These are phyloP conservation scores for Talaromyces trachyspermus DNA, from an alignment of 495 filamentous ascomycete genomes.

Conservation along the genomic window DNA sequence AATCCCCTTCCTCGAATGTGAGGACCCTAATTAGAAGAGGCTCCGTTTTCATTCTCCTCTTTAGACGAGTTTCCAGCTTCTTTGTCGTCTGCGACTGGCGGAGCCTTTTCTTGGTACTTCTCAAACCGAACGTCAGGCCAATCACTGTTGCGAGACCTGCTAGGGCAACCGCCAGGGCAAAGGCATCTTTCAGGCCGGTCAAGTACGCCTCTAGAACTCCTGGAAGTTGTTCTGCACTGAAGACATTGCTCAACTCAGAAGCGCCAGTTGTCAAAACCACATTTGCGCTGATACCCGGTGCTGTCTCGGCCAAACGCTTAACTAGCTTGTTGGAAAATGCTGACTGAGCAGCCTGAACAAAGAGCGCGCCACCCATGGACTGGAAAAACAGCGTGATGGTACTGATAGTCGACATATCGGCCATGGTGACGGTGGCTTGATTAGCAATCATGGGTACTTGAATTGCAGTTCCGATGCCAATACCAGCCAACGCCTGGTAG, in stretches of 20 bases:
- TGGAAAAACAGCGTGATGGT: slow-evolving; percentile 44
- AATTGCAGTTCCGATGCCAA: slow-evolving; percentile 7
- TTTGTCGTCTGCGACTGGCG: no score
- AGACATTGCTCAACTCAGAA: slow-evolving; percentile 34
- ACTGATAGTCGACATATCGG: slow-evolving; percentile 49
- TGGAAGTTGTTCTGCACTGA: slow-evolving; percentile 31
- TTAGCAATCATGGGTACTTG: slow-evolving; percentile 35
- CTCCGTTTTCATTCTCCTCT: no score
- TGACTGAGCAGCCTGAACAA: slow-evolving; percentile 33
- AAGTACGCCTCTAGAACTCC: slow-evolving; percentile 52
- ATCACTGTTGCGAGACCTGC: no score
- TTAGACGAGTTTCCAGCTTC: no score
- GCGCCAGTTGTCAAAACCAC: slow-evolving; percentile 39
- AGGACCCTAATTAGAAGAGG: no score
- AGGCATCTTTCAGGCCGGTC: slow-evolving; percentile 39
- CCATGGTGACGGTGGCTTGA: slow-evolving; percentile 48
- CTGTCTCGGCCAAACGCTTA: slow-evolving; percentile 16
- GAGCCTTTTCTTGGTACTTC: no score
- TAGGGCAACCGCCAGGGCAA: no score
- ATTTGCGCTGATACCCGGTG: slow-evolving; percentile 30
- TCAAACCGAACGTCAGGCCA: no score
- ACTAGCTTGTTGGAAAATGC: slow-evolving; percentile 35
- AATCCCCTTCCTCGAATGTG: no score
- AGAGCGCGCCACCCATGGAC: slow-evolving; percentile 36
- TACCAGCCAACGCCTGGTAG: slow-evolving; percentile 51